These are phyloP conservation scores for Elsinoe arachidis DNA, from an alignment of 2,329 filamentous ascomycete species.

Conservation along the genomic window DNA sequence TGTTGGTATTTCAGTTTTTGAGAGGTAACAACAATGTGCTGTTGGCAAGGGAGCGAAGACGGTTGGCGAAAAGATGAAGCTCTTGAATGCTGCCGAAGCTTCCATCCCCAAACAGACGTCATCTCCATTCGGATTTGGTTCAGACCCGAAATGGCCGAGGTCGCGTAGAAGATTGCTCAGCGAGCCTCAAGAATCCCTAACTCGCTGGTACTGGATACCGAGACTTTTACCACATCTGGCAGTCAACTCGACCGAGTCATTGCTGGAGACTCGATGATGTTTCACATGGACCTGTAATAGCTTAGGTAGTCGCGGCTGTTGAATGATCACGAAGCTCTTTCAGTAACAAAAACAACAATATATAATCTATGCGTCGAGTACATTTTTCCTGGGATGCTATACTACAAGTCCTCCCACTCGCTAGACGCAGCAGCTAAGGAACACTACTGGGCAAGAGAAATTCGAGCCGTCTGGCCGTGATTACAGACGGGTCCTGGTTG, in stretches of 20 bases:
- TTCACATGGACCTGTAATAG: neutral
- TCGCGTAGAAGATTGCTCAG: neutral
- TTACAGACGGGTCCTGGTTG: constrained; percentile 7
- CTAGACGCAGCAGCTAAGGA: constrained; percentile 13
- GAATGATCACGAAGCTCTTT: neutral
- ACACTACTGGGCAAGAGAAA: constrained; percentile 10
- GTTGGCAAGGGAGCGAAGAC: neutral
- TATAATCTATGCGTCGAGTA: constrained; percentile 10
- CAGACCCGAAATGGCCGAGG: neutral
- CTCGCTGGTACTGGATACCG: too few species aligned
- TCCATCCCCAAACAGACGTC: constrained; percentile 10
- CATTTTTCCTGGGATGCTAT: constrained; percentile 15
- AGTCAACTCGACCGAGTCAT: neutral
- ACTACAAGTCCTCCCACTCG: constrained; percentile 15
- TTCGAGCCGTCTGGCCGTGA: constrained; percentile 7
- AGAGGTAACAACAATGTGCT: neutral
- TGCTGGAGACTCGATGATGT: neutral
- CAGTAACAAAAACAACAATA: neutral
- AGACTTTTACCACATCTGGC: neutral
- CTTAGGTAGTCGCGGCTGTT: too few species aligned
- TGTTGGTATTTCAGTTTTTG: neutral
- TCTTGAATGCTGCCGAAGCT: constrained; percentile 4
- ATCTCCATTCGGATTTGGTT: constrained; percentile 9
- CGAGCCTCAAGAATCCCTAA: too few species aligned
- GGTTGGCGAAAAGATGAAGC: neutral